Percentiles rank a stretch among this genome's conserved stretches.
These are phyloP conservation scores for Elongisporangium prolatum DNA, from an alignment of 352 stramenopile species.

Conservation along the genomic window DNA sequence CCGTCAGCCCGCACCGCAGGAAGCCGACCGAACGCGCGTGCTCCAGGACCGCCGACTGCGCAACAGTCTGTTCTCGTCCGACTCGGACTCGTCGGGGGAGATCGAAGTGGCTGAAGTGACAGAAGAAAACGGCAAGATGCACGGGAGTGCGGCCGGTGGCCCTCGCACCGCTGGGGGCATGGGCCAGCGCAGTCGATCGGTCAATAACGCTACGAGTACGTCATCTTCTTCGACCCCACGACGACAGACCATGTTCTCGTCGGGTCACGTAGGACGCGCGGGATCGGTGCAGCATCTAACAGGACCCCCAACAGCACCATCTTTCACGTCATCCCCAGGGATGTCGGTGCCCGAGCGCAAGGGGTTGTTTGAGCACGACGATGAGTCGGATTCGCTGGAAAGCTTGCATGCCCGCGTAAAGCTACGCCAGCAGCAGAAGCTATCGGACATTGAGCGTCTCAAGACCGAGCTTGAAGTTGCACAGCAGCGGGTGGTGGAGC, in stretches of 20 bases:
- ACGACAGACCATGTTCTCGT: slow-evolving; percentile 40
- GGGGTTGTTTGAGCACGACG: slow-evolving; percentile 72
- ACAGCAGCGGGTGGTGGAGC: slow-evolving; percentile 17
- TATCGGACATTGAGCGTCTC: slow-evolving; percentile 54
- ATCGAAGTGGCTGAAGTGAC: not conserved
- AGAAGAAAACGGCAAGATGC: not conserved
- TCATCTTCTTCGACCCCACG: slow-evolving; percentile 12
- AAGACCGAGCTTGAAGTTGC: slow-evolving; percentile 35
- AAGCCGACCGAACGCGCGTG: not conserved
- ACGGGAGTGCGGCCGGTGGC: not conserved
- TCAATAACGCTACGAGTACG: slow-evolving; percentile 16
- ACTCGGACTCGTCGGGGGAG: slow-evolving; percentile 7
- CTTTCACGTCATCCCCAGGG: slow-evolving; percentile 7
- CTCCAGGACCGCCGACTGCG: slow-evolving; percentile 2
- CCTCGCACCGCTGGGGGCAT: not conserved
- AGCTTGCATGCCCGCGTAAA: slow-evolving; percentile 66
- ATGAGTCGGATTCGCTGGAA: slow-evolving; percentile 72
- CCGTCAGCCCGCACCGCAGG: not conserved
- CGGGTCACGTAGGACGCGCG: slow-evolving; percentile 16
- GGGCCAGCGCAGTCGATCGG: slow-evolving; percentile 18
- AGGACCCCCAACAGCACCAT: slow-evolving; percentile 5
- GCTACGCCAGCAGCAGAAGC: slow-evolving; percentile 62
- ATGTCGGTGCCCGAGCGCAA: slow-evolving; percentile 28
- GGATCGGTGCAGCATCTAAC: slow-evolving; percentile 5
- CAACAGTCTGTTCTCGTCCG: slow-evolving; percentile 10